Evolutionary conservation across 1,139 yeast species (phyloP).

Genomic region (Wickerhamomyces sp.): DNA sequence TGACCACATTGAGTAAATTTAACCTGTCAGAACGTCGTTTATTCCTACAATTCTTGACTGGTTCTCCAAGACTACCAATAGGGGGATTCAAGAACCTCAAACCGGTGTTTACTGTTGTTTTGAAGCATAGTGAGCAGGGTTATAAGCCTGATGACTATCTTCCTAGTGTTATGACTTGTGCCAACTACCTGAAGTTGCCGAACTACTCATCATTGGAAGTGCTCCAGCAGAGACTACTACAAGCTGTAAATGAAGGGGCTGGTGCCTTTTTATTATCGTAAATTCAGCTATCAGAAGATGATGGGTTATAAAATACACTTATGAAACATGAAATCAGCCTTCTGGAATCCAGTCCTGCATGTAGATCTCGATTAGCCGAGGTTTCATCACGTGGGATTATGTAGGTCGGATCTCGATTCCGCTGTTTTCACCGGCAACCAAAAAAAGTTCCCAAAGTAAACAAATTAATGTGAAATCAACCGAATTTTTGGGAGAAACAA

Average conservation of each 20-base stretch:
- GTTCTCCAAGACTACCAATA: constrained; percentile 87
- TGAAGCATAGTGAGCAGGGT: constrained; percentile 69
- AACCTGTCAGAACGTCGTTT: constrained; percentile 51
- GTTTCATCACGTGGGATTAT: too few relatives aligned
- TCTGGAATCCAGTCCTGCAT: too few relatives aligned
- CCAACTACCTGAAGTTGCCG: constrained; percentile 87
- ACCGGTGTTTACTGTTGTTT: constrained; percentile 85
- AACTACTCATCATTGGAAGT: constrained; percentile 62
- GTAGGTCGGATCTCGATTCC: background rate
- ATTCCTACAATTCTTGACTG: constrained; percentile 86
- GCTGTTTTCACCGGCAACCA: too few relatives aligned
- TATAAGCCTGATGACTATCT: constrained; percentile 72
- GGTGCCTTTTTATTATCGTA: constrained; percentile 80
- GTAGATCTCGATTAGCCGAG: too few relatives aligned
- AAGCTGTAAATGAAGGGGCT: constrained; percentile 84
- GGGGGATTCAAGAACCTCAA: constrained; percentile 86
- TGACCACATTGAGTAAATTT: constrained; percentile 57
- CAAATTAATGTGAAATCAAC: background rate
- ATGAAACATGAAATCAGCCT: too few relatives aligned
- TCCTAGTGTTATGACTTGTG: constrained; percentile 99
- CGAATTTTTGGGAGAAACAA: too few relatives aligned
- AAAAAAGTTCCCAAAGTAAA: background rate
- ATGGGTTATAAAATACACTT: too few relatives aligned
- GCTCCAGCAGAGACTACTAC: constrained; percentile 51
- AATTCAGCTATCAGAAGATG: background rate